Evolutionary conservation across 2,329 filamentous ascomycete genomes (phyloP).

Genomic region (Bimuria novae-zelandiae): DNA sequence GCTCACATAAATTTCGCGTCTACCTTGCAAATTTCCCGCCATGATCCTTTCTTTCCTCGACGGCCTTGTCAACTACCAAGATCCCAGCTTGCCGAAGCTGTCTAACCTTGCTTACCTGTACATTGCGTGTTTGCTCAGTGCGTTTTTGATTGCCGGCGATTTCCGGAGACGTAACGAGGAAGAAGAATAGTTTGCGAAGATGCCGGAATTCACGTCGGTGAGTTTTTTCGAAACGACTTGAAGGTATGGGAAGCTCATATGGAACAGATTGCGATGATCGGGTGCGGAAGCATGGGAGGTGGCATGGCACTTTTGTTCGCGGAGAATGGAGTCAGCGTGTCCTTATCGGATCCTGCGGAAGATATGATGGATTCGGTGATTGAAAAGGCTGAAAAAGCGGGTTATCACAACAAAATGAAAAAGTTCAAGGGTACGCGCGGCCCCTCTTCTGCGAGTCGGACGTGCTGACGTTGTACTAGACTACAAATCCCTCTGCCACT

Average conservation of each 20-base stretch:
- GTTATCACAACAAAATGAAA: constrained; percentile 44
- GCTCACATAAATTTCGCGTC: background rate
- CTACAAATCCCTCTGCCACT: constrained; percentile 57
- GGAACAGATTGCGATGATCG: constrained; percentile 60
- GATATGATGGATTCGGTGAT: constrained; percentile 54
- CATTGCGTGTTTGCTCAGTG: constrained; percentile 30
- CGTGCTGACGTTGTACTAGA: constrained; percentile 38
- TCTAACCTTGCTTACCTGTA: constrained; percentile 38
- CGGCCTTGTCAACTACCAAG: constrained; percentile 32
- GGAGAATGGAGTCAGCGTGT: constrained; percentile 60
- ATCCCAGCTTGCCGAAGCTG: constrained; percentile 37
- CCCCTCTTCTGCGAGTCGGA: too few species aligned
- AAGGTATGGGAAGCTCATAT: constrained; percentile 7
- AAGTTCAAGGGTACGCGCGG: constrained; percentile 41
- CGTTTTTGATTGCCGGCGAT: constrained; percentile 30
- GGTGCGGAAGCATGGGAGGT: constrained; percentile 64
- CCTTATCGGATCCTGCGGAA: constrained; percentile 58
- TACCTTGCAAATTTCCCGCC: background rate
- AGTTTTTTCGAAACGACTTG: constrained; percentile 8
- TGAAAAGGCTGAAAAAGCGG: constrained; percentile 47
- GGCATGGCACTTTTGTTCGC: constrained; percentile 64
- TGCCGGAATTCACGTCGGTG: constrained; percentile 32
- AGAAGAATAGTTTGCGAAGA: constrained; percentile 12
- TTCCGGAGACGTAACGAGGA: constrained; percentile 5
- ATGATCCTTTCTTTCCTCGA: constrained; percentile 36